A percentile compares a stretch with the other conserved stretches of the same genome.
Evolutionary conservation across 176 grass and related monocot genomes (phyloP).

Genomic region (Lolium multiflorum): DNA sequence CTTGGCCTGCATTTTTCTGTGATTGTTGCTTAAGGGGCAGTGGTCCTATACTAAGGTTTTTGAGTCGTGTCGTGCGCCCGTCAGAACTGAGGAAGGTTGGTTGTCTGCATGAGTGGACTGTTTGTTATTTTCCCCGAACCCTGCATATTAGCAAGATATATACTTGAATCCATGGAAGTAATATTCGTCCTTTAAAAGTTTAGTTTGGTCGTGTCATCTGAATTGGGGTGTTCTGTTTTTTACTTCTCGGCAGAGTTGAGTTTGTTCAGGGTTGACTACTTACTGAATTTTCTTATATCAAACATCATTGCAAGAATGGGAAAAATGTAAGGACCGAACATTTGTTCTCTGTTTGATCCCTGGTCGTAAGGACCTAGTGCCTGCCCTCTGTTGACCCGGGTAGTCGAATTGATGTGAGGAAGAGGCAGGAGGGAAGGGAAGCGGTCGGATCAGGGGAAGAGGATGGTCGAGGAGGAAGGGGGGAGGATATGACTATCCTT

Average conservation of each 20-base stretch:
- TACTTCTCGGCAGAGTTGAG: conserved; percentile 1
- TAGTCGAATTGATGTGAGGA: background rate
- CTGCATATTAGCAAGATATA: background rate
- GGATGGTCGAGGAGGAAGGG: background rate
- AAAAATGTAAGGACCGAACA: background rate
- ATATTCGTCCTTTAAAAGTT: conserved; percentile 18
- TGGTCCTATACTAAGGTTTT: conserved; percentile 14
- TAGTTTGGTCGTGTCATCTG: background rate
- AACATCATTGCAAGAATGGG: background rate
- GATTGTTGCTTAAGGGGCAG: conserved; percentile 1
- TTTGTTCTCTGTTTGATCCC: background rate
- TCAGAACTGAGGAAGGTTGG: background rate
- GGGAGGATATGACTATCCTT: background rate
- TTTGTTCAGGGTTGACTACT: conserved; percentile 4
- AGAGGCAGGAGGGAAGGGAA: background rate
- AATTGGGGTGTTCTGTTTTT: background rate
- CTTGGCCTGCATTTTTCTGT: background rate
- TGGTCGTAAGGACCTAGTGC: background rate
- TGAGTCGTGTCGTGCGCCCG: background rate
- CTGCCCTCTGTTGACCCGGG: background rate
- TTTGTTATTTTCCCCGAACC: too few species aligned
- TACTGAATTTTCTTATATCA: background rate
- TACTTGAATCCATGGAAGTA: conserved; percentile 2
- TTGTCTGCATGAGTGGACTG: background rate
- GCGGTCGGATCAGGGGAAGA: background rate